Base-by-base conservation (phyloP, 148 eudicot genomes). In the Dianthus caryophyllus region DNA sequence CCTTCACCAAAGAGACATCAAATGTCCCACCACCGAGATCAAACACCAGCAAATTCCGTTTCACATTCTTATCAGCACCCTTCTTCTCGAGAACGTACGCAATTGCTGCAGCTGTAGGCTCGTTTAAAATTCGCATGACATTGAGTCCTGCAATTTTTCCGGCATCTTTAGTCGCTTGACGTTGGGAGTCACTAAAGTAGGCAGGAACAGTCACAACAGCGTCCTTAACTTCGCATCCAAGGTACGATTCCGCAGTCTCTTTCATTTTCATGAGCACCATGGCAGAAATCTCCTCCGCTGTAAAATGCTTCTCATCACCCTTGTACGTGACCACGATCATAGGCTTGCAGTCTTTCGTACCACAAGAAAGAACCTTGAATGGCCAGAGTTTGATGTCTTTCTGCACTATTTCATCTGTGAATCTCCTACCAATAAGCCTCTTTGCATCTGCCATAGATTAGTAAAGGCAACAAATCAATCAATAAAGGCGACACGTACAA, bases 81-180 rank as follows among this genome's bases (percentile, higher is more conserved):
- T 9, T 36, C 64, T 46, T 46, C 17, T 47, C 25, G 26, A 64
- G 38, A 10, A 53, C 54, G 47, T 46, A 66, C 10, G 69, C 69
- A 30, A 66, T 50, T 5, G 69, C 58, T 49, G 69, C 69, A 50
- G 69, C 69, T 13, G 69, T 66, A 30, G 69, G 69, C 44, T 41
- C 44, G 44, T 41, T 41, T 41, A 41, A 6, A 9, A 41, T 41
- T 9, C 44, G 44, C 44, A 41, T 41, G 10, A 41, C 44, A 41
- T 41, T 41, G 44, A 41, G 44, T 41, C 44, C 44, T 6, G 44
- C 47, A 31, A 66, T 31, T 2, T 1, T 1, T 11, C 69, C 54
- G 1, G 54, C 54, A 50, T 50, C 54, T 21, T 18, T 50, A 21
- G 54, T 50, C n/a, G 54, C 54, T 21, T 50, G 54, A 50, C 54